Evolutionary conservation across 805 yeast species (phyloP).

Genomic region (Ogataea degrootiae): DNA sequence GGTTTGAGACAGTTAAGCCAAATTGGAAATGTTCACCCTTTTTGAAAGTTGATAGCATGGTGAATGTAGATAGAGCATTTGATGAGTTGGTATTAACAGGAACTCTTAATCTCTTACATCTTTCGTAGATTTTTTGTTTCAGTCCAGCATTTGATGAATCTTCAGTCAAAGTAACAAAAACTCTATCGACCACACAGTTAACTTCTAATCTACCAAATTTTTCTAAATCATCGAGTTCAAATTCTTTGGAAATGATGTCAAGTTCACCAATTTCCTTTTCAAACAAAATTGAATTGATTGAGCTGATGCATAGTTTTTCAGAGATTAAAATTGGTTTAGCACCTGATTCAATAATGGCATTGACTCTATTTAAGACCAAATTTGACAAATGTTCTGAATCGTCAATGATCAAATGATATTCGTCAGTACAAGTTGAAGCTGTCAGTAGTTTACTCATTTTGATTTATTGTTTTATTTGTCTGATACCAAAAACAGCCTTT

Average conservation of each 20-base stretch:
- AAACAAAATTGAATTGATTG: conserved; percentile 13
- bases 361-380: conserved; percentile 44
- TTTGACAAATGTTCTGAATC: conserved; percentile 30
- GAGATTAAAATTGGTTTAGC: conserved; percentile 53
- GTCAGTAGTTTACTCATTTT: conserved; percentile 27
- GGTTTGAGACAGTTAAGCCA: conserved; percentile 81
- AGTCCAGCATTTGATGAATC: conserved; percentile 15
- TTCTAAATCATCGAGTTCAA: conserved; percentile 42
- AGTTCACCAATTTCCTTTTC: conserved; percentile 9
- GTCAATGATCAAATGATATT: conserved; percentile 57
- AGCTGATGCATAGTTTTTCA: conserved; percentile 12
- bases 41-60: conserved; percentile 63
- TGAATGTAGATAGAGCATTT: conserved; percentile 68
- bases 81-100: conserved; percentile 80
- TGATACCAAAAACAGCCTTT: no score
- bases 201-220: conserved; percentile 61
- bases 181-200: conserved; percentile 65
- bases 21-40: conserved; percentile 68
- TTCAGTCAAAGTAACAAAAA: conserved; percentile 51
- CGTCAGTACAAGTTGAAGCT: conserved; percentile 43
- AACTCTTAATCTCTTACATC: conserved; percentile 60
- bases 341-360: conserved; percentile 45
- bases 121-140: conserved; percentile 39
- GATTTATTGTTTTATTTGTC: neutral
- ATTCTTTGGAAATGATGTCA: conserved; percentile 25